Conservation (phyloP, 164 flowering plant species). For the Aristolochia contorta region DNA sequence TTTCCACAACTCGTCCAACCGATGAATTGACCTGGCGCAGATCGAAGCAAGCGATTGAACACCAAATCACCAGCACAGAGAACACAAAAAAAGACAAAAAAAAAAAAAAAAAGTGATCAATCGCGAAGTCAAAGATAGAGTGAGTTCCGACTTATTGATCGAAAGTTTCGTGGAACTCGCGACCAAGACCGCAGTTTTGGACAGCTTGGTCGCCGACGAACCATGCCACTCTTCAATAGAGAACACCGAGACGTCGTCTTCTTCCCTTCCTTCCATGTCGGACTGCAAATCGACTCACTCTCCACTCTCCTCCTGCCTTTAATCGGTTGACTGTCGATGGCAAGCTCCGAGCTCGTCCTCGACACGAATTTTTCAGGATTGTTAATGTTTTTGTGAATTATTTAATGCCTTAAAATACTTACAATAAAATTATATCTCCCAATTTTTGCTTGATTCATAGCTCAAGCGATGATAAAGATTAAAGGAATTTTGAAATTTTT, state of each 20-base stretch:
- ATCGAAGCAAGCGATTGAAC: neutral
- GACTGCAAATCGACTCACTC: no score
- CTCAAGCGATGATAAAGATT: no score
- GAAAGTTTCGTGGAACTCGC: constrained; percentile 34
- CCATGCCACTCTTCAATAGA: constrained; percentile 78
- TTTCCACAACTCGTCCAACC: constrained; percentile 46
- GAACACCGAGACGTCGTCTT: neutral
- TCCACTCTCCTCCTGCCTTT: no score
- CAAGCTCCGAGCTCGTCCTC: no score
- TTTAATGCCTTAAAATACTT: neutral
- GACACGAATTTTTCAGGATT: no score
- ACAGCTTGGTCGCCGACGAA: constrained; percentile 59
- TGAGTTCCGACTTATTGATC: constrained; percentile 31
- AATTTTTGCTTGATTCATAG: no score
- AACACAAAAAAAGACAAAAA: neutral
- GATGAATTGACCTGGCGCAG: constrained; percentile 38
- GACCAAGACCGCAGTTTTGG: constrained; percentile 57
- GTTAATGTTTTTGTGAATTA: no score
- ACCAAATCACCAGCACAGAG: neutral
- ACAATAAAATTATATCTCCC: no score
- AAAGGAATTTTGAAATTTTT: no score
- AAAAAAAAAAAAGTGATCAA: neutral
- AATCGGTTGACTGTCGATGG: no score
- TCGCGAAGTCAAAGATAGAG: neutral
- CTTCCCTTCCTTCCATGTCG: neutral